These are phyloP conservation scores for Ampelomyces quisqualis DNA, from an alignment of 2,329 filamentous ascomycete genomes.

Conservation along the genomic window DNA sequence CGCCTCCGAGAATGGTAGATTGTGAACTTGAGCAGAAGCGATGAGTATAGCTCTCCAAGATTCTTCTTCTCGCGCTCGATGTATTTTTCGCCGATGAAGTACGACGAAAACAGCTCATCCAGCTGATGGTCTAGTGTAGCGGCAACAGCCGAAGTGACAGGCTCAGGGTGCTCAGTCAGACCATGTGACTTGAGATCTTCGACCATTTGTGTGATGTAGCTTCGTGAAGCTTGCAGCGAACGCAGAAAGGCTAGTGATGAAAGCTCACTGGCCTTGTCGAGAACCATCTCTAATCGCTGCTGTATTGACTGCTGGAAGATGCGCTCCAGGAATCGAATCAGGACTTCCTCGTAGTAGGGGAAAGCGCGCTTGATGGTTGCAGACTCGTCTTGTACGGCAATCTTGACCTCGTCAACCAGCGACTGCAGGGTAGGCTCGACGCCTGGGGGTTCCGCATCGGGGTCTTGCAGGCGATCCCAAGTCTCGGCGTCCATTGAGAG, in stretches of 20 bases:
- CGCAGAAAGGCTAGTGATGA: conserved; percentile 90
- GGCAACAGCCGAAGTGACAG: conserved; percentile 81
- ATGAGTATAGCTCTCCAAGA: conserved; percentile 82
- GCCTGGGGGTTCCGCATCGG: conserved; percentile 85
- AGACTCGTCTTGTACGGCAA: conserved; percentile 95
- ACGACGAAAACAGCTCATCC: conserved; percentile 66
- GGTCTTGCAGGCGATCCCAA: conserved; percentile 92
- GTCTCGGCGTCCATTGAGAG: conserved; percentile 68
- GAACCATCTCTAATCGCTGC: conserved; percentile 89
- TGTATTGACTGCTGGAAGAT: conserved; percentile 98
- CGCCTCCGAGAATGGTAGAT: conserved; percentile 89
- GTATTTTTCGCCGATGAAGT: conserved; percentile 65
- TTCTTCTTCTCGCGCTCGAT: conserved; percentile 66
- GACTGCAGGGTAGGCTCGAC: conserved; percentile 92
- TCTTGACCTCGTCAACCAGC: conserved; percentile 87
- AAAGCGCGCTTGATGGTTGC: conserved; percentile 96
- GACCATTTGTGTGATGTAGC: conserved; percentile 81
- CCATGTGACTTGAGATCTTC: conserved; percentile 95
- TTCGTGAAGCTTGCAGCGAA: conserved; percentile 84
- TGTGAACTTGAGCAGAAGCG: conserved; percentile 91
- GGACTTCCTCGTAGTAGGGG: conserved; percentile 90
- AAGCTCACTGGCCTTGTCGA: conserved; percentile 89
- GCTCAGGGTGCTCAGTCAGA: conserved; percentile 90
- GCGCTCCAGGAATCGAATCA: conserved; percentile 89
- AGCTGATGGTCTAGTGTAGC: conserved; percentile 67